Evolutionary conservation across 495 filamentous ascomycete species (phyloP).

Genomic region (Penicillium cataractarum): DNA sequence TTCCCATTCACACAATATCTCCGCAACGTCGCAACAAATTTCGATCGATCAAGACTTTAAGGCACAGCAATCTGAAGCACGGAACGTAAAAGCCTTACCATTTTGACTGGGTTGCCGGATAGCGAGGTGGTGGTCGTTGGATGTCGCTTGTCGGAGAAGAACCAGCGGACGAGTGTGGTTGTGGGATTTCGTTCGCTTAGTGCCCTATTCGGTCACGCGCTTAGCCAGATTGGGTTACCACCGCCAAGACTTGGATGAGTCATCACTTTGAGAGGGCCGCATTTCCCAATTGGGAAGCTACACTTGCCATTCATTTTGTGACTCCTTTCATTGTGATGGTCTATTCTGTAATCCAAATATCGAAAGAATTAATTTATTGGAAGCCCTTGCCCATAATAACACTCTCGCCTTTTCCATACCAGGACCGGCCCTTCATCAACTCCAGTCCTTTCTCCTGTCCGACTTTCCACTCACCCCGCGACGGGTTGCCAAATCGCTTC

Average conservation of each 20-base stretch:
- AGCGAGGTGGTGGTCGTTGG: constrained; percentile 52
- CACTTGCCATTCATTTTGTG: neutral
- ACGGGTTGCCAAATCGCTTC: constrained; percentile 52
- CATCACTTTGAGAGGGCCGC: constrained; percentile 19
- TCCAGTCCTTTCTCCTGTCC: constrained; percentile 78
- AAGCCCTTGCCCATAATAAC: constrained; percentile 63
- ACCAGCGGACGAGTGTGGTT: constrained; percentile 47
- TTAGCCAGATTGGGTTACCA: constrained; percentile 34
- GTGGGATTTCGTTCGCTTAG: constrained; percentile 57
- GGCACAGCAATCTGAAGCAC: constrained; percentile 25
- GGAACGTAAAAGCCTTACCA: constrained; percentile 51
- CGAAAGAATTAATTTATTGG: neutral
- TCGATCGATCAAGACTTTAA: constrained; percentile 32
- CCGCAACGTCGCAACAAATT: constrained; percentile 14
- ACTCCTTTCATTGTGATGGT: neutral
- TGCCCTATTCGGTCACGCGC: constrained; percentile 45
- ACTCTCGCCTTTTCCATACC: constrained; percentile 80
- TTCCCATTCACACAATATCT: constrained; percentile 20
- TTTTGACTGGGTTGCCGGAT: constrained; percentile 60
- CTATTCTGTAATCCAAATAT: neutral
- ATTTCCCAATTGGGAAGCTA: constrained; percentile 19
- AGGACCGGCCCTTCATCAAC: constrained; percentile 68
- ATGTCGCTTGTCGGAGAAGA: constrained; percentile 53
- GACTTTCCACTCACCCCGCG: constrained; percentile 68
- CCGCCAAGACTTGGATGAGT: constrained; percentile 30